Evolutionary conservation across 345 rosid genomes (phyloP).

Genomic region (Gossypium raimondii): DNA sequence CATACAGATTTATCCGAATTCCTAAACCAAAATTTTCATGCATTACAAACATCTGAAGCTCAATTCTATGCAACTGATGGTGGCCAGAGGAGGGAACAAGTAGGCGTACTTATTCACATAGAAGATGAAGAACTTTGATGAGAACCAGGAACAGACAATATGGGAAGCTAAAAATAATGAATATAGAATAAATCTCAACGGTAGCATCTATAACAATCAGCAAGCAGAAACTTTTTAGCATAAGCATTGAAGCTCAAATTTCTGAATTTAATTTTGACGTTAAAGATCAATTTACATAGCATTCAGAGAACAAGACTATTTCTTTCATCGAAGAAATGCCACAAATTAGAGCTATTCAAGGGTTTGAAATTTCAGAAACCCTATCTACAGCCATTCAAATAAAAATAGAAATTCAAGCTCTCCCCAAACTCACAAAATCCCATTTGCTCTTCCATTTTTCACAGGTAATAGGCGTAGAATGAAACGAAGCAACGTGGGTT

Average conservation of each 20-base stretch:
- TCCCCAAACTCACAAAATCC: conserved; percentile 34
- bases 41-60: neutral
- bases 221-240: neutral
- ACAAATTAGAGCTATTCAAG: neutral
- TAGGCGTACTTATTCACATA: neutral
- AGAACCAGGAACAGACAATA: neutral
- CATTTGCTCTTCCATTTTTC: conserved; percentile 50
- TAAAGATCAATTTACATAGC: neutral
- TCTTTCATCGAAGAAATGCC: neutral
- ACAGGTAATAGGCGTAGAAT: conserved; percentile 40
- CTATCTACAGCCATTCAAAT: neutral
- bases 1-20: neutral
- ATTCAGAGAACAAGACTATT: neutral
- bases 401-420: conserved; percentile 2
- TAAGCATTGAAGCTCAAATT: neutral
- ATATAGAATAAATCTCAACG: neutral
- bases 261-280: neutral
- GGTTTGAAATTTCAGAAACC: neutral
- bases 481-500: conserved; percentile 34
- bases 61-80: neutral
- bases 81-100: neutral
- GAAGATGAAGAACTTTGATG: neutral
- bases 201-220: neutral
- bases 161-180: neutral
- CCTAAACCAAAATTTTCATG: neutral